Percentiles rank a stretch among this genome's conserved stretches.
Evolutionary conservation across 2,329 filamentous ascomycete species (phyloP).

Genomic region (Fusarium piperis): DNA sequence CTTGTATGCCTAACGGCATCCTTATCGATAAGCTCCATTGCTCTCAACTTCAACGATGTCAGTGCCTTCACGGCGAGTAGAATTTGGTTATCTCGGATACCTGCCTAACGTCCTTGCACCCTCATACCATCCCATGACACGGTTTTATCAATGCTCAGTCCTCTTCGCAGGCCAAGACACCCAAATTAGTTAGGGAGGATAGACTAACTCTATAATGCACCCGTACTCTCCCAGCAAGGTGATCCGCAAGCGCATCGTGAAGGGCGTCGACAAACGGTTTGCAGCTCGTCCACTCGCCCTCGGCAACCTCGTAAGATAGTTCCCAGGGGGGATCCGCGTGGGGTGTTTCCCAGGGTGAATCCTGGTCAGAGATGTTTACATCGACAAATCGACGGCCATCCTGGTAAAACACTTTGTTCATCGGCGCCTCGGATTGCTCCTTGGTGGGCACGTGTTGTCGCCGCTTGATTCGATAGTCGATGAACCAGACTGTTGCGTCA

Average conservation of each 20-base stretch:
- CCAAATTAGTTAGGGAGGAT: background rate
- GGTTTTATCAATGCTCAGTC: background rate
- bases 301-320: background rate
- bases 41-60: background rate
- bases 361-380: background rate
- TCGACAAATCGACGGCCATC: background rate
- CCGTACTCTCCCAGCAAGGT: background rate
- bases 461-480: background rate
- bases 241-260: accelerated
- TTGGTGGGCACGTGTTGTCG: background rate
- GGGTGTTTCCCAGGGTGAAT: background rate
- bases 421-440: background rate
- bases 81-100: background rate
- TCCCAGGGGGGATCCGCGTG: background rate
- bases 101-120: background rate
- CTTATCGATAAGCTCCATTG: background rate
- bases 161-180: background rate
- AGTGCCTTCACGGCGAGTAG: background rate
- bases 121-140: background rate
- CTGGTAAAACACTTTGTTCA: background rate
- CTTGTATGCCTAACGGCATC: background rate
- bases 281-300: background rate
- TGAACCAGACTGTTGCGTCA: background rate
- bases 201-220: too few species aligned
- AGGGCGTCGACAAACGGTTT: background rate